A percentile compares a stretch with the other conserved stretches of the same genome.
These are phyloP conservation scores for Cryptosporidium sp. DNA, from an alignment of 169 alveolate genomes.

Conservation along the genomic window DNA sequence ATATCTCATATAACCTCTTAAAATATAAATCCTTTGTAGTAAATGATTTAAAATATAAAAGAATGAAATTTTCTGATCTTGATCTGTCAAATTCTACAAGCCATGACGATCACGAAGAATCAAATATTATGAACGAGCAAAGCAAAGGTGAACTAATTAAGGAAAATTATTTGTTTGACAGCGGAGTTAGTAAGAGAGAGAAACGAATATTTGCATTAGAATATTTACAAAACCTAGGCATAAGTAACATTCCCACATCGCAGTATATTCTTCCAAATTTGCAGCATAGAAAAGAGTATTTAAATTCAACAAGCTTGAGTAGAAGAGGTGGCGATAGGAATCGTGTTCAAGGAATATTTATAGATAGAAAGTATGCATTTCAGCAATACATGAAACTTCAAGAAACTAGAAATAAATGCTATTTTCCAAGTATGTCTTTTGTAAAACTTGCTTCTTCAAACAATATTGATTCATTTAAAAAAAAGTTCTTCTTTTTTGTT, in stretches of 20 bases:
- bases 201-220: conserved; percentile 62
- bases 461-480: background rate
- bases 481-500: background rate
- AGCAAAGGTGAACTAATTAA: background rate
- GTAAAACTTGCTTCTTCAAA: background rate
- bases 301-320: conserved; percentile 58
- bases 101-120: background rate
- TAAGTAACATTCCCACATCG: conserved; percentile 29
- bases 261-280: conserved; percentile 60
- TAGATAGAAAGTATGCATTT: conserved; percentile 74
- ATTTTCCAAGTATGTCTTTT: conserved; percentile 20
- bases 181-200: conserved; percentile 33
- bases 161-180: background rate
- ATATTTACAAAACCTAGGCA: conserved; percentile 59
- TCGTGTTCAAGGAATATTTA: conserved; percentile 68
- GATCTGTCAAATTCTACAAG: background rate
- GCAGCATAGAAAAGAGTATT: conserved; percentile 27
- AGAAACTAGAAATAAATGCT: conserved; percentile 25
- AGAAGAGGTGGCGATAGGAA: conserved; percentile 73
- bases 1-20: conserved; percentile 76
- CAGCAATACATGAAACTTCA: conserved; percentile 48
- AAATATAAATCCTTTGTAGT: conserved; percentile 39
- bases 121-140: background rate
- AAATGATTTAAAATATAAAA: background rate
- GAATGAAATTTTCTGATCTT: background rate